Base-by-base conservation (phyloP, 352 stramenopile genomes). In the Globisporangium sylvaticum region DNA sequence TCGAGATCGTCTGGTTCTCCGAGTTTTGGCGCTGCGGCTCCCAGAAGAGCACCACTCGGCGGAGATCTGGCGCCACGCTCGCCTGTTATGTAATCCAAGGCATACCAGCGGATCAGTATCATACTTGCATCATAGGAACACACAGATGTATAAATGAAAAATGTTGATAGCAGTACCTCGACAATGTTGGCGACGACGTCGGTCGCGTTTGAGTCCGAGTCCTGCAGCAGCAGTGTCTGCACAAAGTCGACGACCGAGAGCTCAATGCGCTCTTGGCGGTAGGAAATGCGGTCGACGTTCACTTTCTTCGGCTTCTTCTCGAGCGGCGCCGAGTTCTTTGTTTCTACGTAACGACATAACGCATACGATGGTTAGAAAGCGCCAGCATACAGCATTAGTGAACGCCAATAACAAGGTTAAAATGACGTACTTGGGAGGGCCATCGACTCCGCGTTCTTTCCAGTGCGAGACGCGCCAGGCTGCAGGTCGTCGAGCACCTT, bases 201-300 rank as follows among this genome's bases (percentile, higher is more conserved):
- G 20, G 70, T 79, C 44, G 78, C 79, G 44, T 73, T 84, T 52
- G 77, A 58, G 65, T 92, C 83, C 2, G 81, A 80, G 62, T 94
- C 72, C 48, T 92, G 79, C 24, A 88, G 27, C 24, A 92, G 61
- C 32, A 94, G 60, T 52, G 86, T 83, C 70, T 94, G 84, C 22
- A 92, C 80, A 57, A 84, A 92, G 25, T 82, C 78, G 24, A 84
- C 39, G 4, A 94, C 84, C 1, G 84, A 77, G 39, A 87, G 71
- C 50, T 88, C 86, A 4, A 94, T 74, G 9, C 76, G 81, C 65
- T 92, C 84, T 58, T 94, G 86, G 32, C 86, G 86, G 69, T 89
- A 87, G 34, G 84, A 92, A 25, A 85, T 72, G 31, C 78, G 77
- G 44, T 94, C 84, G 4, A 81, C 68, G 59, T 87, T 88, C 15